These are phyloP conservation scores for Panicum hallii DNA, from an alignment of 202 grass and related monocot species.

Conservation along the genomic window DNA sequence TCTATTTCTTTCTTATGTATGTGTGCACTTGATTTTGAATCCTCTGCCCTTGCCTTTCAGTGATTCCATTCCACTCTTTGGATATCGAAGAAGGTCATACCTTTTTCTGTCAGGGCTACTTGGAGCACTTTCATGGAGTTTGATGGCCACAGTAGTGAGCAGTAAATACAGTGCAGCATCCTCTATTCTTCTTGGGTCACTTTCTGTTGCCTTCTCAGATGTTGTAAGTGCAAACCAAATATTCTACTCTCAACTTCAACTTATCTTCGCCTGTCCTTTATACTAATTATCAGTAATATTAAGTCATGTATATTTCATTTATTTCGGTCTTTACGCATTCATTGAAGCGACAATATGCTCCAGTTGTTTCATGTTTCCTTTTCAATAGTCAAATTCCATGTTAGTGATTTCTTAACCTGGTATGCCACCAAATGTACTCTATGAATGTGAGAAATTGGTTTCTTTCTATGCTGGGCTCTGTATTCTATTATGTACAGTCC, in stretches of 20 bases:
- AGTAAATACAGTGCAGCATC: slow-evolving; percentile 84
- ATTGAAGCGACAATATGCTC: slow-evolving; percentile 26
- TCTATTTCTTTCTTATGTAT: slow-evolving; percentile 45
- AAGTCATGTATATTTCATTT: not conserved
- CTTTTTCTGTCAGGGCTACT: slow-evolving; percentile 92
- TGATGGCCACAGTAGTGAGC: slow-evolving; percentile 89
- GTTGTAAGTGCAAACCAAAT: slow-evolving; percentile 72
- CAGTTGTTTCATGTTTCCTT: slow-evolving; percentile 14
- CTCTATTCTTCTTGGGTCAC: slow-evolving; percentile 94
- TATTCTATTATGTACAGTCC: not conserved
- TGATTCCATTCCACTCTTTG: slow-evolving; percentile 97
- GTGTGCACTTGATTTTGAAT: slow-evolving; percentile 39
- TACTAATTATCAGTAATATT: not conserved
- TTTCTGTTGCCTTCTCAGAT: slow-evolving; percentile 99
- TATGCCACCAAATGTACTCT: slow-evolving; percentile 6
- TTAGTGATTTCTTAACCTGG: not conserved
- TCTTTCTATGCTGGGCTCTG: slow-evolving; percentile 14
- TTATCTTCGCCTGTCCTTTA: slow-evolving; percentile 27
- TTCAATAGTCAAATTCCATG: slow-evolving; percentile 3
- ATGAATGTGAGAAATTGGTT: slow-evolving; percentile 2
- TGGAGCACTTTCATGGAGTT: slow-evolving; percentile 94
- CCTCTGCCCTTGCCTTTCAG: slow-evolving; percentile 56
- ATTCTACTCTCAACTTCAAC: slow-evolving; percentile 18
- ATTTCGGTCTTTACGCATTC: slow-evolving; percentile 4
- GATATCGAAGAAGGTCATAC: slow-evolving; percentile 96